Conservation (phyloP, 2,329 filamentous ascomycete genomes). For the Fusarium sp. region DNA sequence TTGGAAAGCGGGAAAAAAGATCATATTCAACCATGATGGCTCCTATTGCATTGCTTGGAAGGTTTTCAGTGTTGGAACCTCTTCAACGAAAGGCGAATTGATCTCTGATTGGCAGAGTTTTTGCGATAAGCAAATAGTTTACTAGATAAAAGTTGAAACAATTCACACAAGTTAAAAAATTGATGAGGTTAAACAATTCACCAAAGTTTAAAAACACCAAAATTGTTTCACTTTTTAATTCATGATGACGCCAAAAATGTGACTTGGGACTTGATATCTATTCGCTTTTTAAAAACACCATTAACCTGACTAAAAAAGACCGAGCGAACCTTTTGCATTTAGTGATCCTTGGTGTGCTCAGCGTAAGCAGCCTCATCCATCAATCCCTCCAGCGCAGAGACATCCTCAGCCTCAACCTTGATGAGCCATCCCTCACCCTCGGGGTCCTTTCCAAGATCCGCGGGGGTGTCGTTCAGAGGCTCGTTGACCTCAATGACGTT, state of each 20-base stretch:
- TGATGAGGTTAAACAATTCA: background rate
- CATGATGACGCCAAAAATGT: background rate
- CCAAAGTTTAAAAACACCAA: conserved; percentile 2
- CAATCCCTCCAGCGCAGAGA: conserved; percentile 67
- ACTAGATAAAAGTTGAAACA: background rate
- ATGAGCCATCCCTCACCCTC: conserved; percentile 86
- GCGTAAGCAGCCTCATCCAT: conserved; percentile 78
- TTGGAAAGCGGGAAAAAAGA: conserved; percentile 24
- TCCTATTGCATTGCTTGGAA: conserved; percentile 27
- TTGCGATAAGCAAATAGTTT: conserved; percentile 18
- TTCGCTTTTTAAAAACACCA: conserved; percentile 29
- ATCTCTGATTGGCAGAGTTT: conserved; percentile 31
- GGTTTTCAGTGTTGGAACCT: conserved; percentile 24
- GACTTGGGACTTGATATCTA: conserved; percentile 23
- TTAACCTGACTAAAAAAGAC: conserved; percentile 15
- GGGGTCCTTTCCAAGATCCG: conserved; percentile 75
- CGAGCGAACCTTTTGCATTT: background rate
- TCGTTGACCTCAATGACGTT: conserved; percentile 77
- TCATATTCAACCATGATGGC: conserved; percentile 42
- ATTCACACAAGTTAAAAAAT: conserved; percentile 16
- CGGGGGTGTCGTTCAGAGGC: conserved; percentile 28
- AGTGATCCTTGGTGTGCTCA: conserved; percentile 36
- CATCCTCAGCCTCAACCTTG: conserved; percentile 76
- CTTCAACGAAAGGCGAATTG: conserved; percentile 38
- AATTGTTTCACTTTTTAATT: background rate